Percentiles rank a stretch among this genome's conserved stretches.
phyloP scores from a whole-genome alignment of 1,284 basidiomycete genomes.

The Pseudozyma thailandica region DNA sequence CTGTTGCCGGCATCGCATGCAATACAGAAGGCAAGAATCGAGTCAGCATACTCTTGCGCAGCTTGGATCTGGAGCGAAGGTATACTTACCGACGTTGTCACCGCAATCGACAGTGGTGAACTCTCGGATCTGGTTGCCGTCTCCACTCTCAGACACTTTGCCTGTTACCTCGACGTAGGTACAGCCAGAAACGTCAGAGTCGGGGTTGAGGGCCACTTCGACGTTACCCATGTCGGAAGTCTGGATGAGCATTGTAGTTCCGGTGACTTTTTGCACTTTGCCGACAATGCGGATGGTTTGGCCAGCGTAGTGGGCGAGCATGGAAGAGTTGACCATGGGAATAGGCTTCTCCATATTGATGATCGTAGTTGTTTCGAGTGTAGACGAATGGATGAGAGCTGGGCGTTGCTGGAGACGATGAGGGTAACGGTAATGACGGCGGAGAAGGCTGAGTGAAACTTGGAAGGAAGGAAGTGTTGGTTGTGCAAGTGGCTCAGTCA shows the following conservation, averaged over 20 bases:
- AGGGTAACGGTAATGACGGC: background rate
- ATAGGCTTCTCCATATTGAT: slow-evolving; percentile 62
- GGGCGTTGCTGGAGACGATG: too few species aligned
- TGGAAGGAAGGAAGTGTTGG: slow-evolving; percentile 11
- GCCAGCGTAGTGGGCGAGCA: slow-evolving; percentile 42
- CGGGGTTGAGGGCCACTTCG: slow-evolving; percentile 56
- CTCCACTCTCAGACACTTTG: slow-evolving; percentile 56
- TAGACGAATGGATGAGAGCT: background rate
- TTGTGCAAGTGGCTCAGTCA: background rate
- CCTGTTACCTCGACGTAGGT: slow-evolving; percentile 62
- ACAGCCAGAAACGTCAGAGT: slow-evolving; percentile 40
- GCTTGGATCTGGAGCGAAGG: too few species aligned
- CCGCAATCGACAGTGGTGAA: slow-evolving; percentile 55
- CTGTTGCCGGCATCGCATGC: slow-evolving; percentile 8
- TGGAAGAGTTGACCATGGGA: slow-evolving; percentile 62
- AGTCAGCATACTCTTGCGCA: background rate
- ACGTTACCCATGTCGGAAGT: slow-evolving; percentile 61
- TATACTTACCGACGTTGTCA: slow-evolving; percentile 55
- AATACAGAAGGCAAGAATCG: background rate
- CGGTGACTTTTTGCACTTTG: slow-evolving; percentile 58
- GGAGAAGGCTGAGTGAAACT: slow-evolving; percentile 3
- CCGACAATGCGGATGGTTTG: slow-evolving; percentile 62
- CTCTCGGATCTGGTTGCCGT: slow-evolving; percentile 41
- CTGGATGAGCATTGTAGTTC: slow-evolving; percentile 54
- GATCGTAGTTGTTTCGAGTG: background rate